These are phyloP conservation scores for Ramalina intermedia DNA, from an alignment of 495 filamentous ascomycete genomes.

Conservation along the genomic window DNA sequence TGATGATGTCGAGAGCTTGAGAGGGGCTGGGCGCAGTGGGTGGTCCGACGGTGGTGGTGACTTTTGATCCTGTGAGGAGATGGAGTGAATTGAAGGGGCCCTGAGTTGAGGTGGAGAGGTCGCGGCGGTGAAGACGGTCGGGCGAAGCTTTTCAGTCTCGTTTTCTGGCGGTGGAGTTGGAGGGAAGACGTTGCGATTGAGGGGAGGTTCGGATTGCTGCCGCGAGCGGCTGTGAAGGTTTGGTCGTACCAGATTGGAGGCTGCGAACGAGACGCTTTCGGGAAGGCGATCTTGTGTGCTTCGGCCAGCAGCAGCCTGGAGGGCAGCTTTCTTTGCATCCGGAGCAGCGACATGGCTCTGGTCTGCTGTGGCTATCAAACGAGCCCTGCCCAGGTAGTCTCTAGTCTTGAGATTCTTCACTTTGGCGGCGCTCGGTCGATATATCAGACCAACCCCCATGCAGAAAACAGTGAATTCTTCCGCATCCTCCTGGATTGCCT, in stretches of 20 bases:
- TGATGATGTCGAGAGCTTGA: constrained; percentile 6
- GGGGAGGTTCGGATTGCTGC: constrained; percentile 75
- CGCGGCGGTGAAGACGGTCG: constrained; percentile 10
- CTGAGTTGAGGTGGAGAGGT: constrained; percentile 14
- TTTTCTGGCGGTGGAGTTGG: constrained; percentile 90
- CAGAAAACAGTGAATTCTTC: constrained; percentile 99
- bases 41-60: constrained; percentile 15
- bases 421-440: constrained; percentile 91
- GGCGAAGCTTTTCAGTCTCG: constrained; percentile 47
- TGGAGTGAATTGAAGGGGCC: constrained; percentile 3
- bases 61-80: neutral
- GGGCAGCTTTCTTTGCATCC: constrained; percentile 47
- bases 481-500: constrained; percentile 84
- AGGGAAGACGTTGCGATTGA: constrained; percentile 79
- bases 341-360: constrained; percentile 53
- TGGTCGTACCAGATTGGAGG: constrained; percentile 78
- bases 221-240: constrained; percentile 57
- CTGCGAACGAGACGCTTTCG: constrained; percentile 76
- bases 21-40: constrained; percentile 16
- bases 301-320: constrained; percentile 15
- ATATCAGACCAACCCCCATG: constrained; percentile 88
- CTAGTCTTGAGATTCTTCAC: constrained; percentile 96
- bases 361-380: constrained; percentile 86
- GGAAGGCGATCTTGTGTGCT: constrained; percentile 56
- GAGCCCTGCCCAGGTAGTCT: constrained; percentile 90